Evolutionary conservation across 2,329 filamentous ascomycete genomes (phyloP), one percentile per base, ranked within the genome.

Genomic region (Metarhizium album): DNA sequence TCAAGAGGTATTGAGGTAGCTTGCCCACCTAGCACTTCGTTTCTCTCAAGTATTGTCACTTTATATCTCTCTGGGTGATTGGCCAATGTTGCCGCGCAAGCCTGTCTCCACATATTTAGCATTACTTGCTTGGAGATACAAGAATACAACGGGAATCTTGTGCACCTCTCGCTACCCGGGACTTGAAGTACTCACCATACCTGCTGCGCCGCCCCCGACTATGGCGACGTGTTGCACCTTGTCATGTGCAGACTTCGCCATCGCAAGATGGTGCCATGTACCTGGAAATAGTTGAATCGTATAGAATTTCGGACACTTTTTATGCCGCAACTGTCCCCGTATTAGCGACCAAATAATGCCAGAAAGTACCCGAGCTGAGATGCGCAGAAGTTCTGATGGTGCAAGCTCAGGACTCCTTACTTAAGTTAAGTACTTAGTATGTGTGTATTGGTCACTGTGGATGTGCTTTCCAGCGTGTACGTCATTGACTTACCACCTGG

Each of bases 21-120:
- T 60, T 83, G 79, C 1, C 79, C 79, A 40, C 79, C 79, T 37
- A 80, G 79, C 43, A 82, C 76, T 45, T 75, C 67, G 11, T 74
- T 74, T 59, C 71, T 67, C 53, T 84, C 81, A 22, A 85, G 69
- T 14, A 87, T 58, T 0, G 82, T 86, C 13, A 87, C 73, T 42
- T 80, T 75, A 67, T 83, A 87, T 55, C 75, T 77, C 37, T 84
- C 75, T 1, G 78, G 78, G 55, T 86, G 81, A 46, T 84, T 75
- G 45, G 81, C 75, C 27, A 87, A 73, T 29, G 83, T 83, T 29
- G 82, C 74, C 11, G 83, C 83, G 62, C 82, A 86, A 50, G 80
- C 79, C 82, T 75, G 48, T 7, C 38, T 1, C 33, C 5, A n/a
- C 3, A 16, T 13, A 14, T 6, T 45, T 16, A 49, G 31, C 27